Evolutionary conservation across 208 protist species (phyloP).

Genomic region (Trypanosoma boissoni): DNA sequence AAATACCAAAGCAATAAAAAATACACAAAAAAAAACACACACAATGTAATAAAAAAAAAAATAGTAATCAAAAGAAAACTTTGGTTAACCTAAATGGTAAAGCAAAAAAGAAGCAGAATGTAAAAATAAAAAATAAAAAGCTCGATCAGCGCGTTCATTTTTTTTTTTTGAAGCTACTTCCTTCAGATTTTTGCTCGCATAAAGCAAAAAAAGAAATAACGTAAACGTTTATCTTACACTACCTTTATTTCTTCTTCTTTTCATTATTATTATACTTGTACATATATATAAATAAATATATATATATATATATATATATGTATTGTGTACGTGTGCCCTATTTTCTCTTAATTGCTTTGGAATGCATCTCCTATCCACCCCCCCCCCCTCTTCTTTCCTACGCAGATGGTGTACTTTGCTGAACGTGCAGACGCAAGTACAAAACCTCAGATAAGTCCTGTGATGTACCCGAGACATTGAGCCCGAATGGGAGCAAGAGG

Average conservation of each 20-base stretch:
- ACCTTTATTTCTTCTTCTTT: too few relatives aligned
- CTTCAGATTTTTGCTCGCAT: too few relatives aligned
- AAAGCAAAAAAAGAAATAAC: too few relatives aligned
- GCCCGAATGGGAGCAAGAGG: constrained; percentile 36
- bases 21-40: constrained; percentile 20
- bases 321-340: neutral
- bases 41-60: constrained; percentile 21
- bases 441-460: constrained; percentile 27
- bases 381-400: too few relatives aligned
- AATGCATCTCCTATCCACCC: neutral
- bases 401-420: too few relatives aligned
- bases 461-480: constrained; percentile 16
- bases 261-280: constrained; percentile 6
- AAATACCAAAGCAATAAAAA: constrained; percentile 2
- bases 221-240: too few relatives aligned
- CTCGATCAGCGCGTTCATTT: neutral
- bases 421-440: constrained; percentile 24
- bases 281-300: too few relatives aligned
- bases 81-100: constrained; percentile 7
- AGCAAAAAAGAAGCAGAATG: constrained; percentile 14
- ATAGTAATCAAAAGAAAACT: neutral
- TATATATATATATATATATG: neutral
- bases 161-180: too few relatives aligned
- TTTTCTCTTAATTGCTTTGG: neutral
- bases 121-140: constrained; percentile 13